Percentiles rank a stretch among this genome's conserved stretches.
phyloP scores from a whole-genome alignment of 2,329 filamentous ascomycete genomes.

The Metarhizium robertsii region DNA sequence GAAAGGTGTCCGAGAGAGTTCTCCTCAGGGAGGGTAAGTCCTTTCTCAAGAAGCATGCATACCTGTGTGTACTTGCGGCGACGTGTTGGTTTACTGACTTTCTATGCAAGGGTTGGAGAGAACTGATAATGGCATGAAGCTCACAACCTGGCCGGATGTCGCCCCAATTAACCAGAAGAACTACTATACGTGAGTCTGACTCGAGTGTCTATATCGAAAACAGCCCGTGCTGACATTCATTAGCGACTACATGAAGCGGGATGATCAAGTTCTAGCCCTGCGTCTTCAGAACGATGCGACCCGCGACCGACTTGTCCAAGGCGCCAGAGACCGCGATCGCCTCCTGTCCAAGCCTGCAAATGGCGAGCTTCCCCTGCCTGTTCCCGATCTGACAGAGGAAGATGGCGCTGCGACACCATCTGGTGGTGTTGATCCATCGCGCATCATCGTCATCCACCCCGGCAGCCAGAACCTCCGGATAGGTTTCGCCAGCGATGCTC shows the following conservation, averaged over 20 bases:
- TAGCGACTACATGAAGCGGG: constrained; percentile 95
- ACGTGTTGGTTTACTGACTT: neutral
- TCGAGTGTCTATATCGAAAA: neutral
- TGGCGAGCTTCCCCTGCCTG: constrained; percentile 52
- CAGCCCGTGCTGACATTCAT: constrained; percentile 7
- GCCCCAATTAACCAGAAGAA: constrained; percentile 98
- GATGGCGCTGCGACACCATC: constrained; percentile 45
- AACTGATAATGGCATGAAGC: constrained; percentile 97
- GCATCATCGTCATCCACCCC: constrained; percentile 89
- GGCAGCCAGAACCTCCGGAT: constrained; percentile 94
- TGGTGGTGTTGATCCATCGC: constrained; percentile 66
- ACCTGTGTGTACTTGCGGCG: constrained; percentile 10
- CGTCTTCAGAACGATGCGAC: constrained; percentile 82
- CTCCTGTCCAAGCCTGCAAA: constrained; percentile 68
- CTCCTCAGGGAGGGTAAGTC: constrained; percentile 51
- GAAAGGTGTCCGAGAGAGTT: constrained; percentile 56
- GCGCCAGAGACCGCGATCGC: constrained; percentile 79
- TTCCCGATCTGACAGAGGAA: constrained; percentile 50
- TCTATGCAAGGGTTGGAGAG: constrained; percentile 67
- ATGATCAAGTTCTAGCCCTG: constrained; percentile 88
- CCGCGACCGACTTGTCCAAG: constrained; percentile 73
- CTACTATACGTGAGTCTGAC: constrained; percentile 75
- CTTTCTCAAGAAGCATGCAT: constrained; percentile 1
- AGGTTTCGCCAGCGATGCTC: constrained; percentile 87
- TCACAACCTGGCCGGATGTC: constrained; percentile 88